phyloP scores from a whole-genome alignment of 2,329 filamentous ascomycete species.

The Arthroderma sp. region DNA sequence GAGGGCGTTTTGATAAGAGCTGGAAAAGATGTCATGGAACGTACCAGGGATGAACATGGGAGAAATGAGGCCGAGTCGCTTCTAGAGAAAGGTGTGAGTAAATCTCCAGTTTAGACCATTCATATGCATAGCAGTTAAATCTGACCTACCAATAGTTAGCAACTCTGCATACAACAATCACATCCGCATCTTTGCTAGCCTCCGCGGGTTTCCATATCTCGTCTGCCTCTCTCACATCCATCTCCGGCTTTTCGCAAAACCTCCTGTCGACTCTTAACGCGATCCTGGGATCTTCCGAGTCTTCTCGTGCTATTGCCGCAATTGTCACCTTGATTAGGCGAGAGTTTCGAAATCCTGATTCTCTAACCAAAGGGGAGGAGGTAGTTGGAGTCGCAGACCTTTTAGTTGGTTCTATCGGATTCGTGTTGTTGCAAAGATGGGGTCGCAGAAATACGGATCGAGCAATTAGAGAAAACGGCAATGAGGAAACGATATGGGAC shows the following conservation, averaged over 20 bases:
- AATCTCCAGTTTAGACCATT: not conserved
- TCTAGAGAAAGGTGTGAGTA: constrained; percentile 33
- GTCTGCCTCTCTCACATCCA: constrained; percentile 30
- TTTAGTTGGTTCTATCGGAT: constrained; percentile 31
- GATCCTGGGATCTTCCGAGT: constrained; percentile 36
- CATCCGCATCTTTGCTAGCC: constrained; percentile 34
- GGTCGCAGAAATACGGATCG: constrained; percentile 32
- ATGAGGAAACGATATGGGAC: constrained; percentile 35
- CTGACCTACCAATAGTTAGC: constrained; percentile 24
- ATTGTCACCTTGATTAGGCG: constrained; percentile 34
- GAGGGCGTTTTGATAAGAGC: constrained; percentile 32
- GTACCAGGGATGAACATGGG: constrained; percentile 35
- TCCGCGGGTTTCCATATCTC: constrained; percentile 35
- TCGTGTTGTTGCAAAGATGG: constrained; percentile 35
- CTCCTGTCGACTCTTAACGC: constrained; percentile 34
- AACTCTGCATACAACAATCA: constrained; percentile 31
- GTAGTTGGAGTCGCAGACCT: constrained; percentile 32
- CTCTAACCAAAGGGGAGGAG: constrained; percentile 19
- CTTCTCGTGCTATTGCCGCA: constrained; percentile 35
- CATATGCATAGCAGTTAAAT: not conserved
- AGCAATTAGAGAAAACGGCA: constrained; percentile 26
- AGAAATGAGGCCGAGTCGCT: constrained; percentile 31
- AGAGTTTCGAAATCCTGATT: constrained; percentile 29
- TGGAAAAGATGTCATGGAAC: constrained; percentile 30
- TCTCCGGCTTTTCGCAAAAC: constrained; percentile 30